These are phyloP conservation scores for Linnemannia exigua DNA, from an alignment of 192 early-diverging fungal species.

Conservation along the genomic window DNA sequence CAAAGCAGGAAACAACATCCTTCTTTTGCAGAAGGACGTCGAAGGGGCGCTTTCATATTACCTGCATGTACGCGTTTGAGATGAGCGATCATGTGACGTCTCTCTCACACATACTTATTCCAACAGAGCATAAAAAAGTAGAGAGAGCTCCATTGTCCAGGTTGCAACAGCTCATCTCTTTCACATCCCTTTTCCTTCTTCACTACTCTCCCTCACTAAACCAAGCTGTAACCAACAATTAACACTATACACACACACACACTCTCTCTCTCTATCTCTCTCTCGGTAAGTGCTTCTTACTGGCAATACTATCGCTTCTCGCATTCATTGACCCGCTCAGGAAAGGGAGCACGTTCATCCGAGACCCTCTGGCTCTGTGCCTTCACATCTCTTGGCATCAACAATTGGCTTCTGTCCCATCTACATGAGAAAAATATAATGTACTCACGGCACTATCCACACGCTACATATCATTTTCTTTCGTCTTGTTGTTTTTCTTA, in stretches of 20 bases:
- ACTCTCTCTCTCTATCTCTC: background rate
- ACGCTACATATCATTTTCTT: background rate
- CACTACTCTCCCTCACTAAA: background rate
- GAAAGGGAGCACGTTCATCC: background rate
- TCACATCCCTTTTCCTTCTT: background rate
- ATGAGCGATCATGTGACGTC: no score
- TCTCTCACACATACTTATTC: no score
- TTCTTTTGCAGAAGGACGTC: background rate
- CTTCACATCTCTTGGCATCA: constrained; percentile 8
- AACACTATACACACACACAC: background rate
- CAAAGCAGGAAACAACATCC: background rate
- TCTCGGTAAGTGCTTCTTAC: background rate
- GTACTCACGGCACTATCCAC: background rate
- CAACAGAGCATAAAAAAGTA: no score
- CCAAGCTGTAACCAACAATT: background rate
- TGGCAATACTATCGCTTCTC: background rate
- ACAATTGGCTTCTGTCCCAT: background rate
- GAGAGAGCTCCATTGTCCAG: no score
- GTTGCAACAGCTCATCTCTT: no score
- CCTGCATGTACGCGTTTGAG: no score
- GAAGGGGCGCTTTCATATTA: background rate
- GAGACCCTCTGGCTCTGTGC: background rate
- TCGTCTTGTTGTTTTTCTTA: background rate
- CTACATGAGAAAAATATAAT: background rate
- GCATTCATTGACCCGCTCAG: background rate